Evolutionary conservation across 768 basidiomycete genomes (phyloP).

Genomic region (Tremella yokohamensis): DNA sequence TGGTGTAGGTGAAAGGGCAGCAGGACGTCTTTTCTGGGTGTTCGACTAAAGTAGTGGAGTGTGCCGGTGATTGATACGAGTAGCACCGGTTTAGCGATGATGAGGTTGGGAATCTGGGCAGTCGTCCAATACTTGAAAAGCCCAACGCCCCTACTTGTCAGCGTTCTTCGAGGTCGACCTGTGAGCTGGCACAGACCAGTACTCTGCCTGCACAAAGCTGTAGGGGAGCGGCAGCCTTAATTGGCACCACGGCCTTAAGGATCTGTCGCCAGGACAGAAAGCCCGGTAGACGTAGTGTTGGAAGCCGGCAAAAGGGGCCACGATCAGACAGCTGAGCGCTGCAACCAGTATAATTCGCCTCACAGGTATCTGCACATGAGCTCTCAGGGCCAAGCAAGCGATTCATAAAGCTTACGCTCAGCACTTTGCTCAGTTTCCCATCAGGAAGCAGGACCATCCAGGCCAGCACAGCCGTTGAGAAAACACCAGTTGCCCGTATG

Average conservation of each 20-base stretch:
- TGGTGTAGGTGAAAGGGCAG: conserved; percentile 75
- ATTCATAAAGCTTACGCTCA: too few species aligned
- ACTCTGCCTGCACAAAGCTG: conserved; percentile 70
- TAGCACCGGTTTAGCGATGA: conserved; percentile 72
- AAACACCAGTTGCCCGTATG: conserved; percentile 41
- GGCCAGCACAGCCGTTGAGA: conserved; percentile 27
- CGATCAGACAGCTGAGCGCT: conserved; percentile 52
- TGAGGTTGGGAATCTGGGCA: conserved; percentile 80
- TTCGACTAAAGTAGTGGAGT: conserved; percentile 1
- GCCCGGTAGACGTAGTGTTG: conserved; percentile 63
- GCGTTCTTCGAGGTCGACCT: neutral
- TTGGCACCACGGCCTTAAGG: conserved; percentile 64
- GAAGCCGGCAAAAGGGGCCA: conserved; percentile 68
- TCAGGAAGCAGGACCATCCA: conserved; percentile 19
- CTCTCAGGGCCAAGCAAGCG: too few species aligned
- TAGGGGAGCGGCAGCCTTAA: conserved; percentile 67
- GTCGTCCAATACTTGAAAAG: conserved; percentile 81
- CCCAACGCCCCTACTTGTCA: conserved; percentile 62
- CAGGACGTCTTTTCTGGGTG: conserved; percentile 41
- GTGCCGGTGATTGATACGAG: conserved; percentile 9
- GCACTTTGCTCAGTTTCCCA: neutral
- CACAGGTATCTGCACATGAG: too few species aligned
- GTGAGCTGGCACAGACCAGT: conserved; percentile 58
- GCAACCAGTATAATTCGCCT: neutral
- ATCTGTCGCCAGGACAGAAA: conserved; percentile 59